These are phyloP conservation scores for Begonia masoniana DNA, from an alignment of 306 rosid genomes.

Conservation along the genomic window DNA sequence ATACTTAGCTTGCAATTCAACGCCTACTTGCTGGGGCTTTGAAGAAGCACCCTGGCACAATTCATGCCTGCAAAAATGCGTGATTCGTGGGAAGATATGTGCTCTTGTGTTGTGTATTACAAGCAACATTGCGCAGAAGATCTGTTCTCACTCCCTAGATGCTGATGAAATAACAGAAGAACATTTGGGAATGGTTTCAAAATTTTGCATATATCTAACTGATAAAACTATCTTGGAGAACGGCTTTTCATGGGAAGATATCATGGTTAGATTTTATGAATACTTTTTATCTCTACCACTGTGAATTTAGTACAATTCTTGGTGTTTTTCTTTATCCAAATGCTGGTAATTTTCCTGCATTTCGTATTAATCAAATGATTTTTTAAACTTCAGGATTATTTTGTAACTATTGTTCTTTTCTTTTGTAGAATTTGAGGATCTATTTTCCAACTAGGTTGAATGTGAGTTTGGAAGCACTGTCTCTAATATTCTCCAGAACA, in stretches of 20 bases:
- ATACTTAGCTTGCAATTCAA: constrained; percentile 17
- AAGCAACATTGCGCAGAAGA: constrained; percentile 37
- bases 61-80: constrained; percentile 56
- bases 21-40: constrained; percentile 47
- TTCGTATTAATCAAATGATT: neutral
- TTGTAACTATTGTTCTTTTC: constrained; percentile 6
- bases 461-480: constrained; percentile 31
- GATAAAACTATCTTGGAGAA: constrained; percentile 36
- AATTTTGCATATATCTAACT: constrained; percentile 65
- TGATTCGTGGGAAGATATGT: constrained; percentile 56
- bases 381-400: neutral
- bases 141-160: constrained; percentile 29
- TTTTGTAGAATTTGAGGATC: constrained; percentile 62
- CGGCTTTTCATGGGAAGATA: constrained; percentile 60
- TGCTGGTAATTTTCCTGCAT: neutral
- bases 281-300: neutral
- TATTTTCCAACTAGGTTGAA: constrained; percentile 48
- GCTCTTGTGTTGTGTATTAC: constrained; percentile 41
- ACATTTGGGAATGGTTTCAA: constrained; percentile 43
- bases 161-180: constrained; percentile 22
- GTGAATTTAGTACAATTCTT: neutral
- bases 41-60: constrained; percentile 63
- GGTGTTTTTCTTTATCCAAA: constrained; percentile 2
- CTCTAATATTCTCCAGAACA: constrained; percentile 36
- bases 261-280: constrained; percentile 39